Percentiles rank a stretch among this genome's conserved stretches.
Conservation (phyloP, 257 asterid genomes). For the Solanum habrochaites region DNA sequence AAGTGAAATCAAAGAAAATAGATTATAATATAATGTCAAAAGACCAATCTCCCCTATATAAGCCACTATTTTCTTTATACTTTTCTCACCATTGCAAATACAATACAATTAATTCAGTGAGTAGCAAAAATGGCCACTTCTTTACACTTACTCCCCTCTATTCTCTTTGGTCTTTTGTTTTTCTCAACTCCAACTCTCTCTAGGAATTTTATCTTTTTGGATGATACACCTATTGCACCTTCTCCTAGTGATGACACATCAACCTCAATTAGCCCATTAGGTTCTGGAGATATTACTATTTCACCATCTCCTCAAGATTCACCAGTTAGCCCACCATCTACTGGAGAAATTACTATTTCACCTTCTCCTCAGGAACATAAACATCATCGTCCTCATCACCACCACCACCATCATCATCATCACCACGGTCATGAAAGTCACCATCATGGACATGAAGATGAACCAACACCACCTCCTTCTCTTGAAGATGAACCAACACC, state of each 20-base stretch:
- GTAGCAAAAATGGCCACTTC: neutral
- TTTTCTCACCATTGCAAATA: neutral
- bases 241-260: neutral
- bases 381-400: neutral
- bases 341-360: no score
- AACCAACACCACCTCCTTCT: neutral
- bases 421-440: accelerated
- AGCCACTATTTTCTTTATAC: neutral
- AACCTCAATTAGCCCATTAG: neutral
- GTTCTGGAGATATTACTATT: neutral
- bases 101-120: neutral
- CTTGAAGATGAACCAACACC: neutral
- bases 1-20: neutral
- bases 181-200: neutral
- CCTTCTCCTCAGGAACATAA: neutral
- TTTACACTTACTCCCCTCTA: neutral
- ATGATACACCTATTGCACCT: neutral
- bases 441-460: neutral
- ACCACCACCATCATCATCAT: neutral
- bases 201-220: neutral
- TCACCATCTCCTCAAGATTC: neutral
- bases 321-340: neutral
- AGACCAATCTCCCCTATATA: neutral
- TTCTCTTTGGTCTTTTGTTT: neutral
- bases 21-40: neutral